Percentiles rank a stretch among this genome's conserved stretches.
phyloP scores from a whole-genome alignment of 2,329 filamentous ascomycete species.

The Penicillium sp. region DNA sequence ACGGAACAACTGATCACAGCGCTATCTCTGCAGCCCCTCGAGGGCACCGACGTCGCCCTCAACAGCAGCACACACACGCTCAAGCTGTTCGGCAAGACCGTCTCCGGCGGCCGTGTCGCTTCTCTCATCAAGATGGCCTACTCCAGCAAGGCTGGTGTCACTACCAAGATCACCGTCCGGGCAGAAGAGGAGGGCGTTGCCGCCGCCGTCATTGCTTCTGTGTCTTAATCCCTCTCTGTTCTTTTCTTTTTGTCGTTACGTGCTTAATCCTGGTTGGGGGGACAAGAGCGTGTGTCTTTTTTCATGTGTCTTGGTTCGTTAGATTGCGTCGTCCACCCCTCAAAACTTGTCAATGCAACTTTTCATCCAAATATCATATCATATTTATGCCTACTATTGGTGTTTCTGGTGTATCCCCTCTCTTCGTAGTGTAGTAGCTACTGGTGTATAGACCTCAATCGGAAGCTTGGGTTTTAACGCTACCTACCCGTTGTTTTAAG shows the following conservation, averaged over 20 bases:
- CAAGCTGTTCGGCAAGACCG: slow-evolving; percentile 93
- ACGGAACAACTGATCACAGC: slow-evolving; percentile 85
- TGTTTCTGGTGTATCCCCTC: background rate
- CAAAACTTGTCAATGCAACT: slow-evolving; percentile 15
- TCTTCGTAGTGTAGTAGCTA: background rate
- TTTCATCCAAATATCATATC: slow-evolving; percentile 11
- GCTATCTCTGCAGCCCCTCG: slow-evolving; percentile 86
- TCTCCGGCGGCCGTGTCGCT: slow-evolving; percentile 84
- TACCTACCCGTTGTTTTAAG: background rate
- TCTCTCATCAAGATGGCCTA: slow-evolving; percentile 89
- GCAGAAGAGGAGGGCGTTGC: slow-evolving; percentile 93
- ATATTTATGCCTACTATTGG: background rate
- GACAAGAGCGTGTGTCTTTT: slow-evolving; percentile 12
- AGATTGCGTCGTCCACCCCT: slow-evolving; percentile 14
- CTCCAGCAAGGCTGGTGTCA: slow-evolving; percentile 87
- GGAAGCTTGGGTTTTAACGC: background rate
- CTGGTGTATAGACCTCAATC: background rate
- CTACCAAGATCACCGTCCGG: slow-evolving; percentile 89
- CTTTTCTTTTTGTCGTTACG: slow-evolving; percentile 21
- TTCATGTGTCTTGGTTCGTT: slow-evolving; percentile 14
- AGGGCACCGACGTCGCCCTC: slow-evolving; percentile 87
- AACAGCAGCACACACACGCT: slow-evolving; percentile 89
- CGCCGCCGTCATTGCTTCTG: slow-evolving; percentile 75
- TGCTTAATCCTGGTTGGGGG: slow-evolving; percentile 14
- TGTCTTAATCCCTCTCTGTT: slow-evolving; percentile 59